Evolutionary conservation across 2,329 filamentous ascomycete genomes (phyloP).

Genomic region (Aspergillus jensenii): DNA sequence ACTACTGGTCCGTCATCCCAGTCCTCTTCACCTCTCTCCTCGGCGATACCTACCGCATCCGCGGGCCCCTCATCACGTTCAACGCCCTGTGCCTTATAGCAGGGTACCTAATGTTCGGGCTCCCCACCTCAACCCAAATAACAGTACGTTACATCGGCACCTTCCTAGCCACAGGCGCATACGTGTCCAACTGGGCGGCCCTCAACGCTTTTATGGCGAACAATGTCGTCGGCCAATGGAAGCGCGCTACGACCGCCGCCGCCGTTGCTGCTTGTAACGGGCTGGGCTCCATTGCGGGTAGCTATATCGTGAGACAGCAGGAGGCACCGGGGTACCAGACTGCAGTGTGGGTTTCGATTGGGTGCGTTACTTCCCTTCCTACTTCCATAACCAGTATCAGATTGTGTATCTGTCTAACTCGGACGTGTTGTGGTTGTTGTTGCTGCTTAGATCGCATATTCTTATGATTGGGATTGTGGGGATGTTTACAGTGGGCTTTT

Average conservation of each 20-base stretch:
- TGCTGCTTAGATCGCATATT: conserved; percentile 51
- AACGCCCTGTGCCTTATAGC: conserved; percentile 62
- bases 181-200: conserved; percentile 69
- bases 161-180: conserved; percentile 66
- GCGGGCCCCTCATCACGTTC: conserved; percentile 65
- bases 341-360: conserved; percentile 67
- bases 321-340: conserved; percentile 65
- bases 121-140: conserved; percentile 53
- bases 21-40: conserved; percentile 63
- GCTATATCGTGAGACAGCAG: conserved; percentile 61
- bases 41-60: conserved; percentile 60
- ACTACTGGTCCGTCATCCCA: conserved; percentile 66
- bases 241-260: conserved; percentile 61
- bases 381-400: neutral
- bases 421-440: no score
- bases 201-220: conserved; percentile 64
- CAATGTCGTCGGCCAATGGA: conserved; percentile 65
- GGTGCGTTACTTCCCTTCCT: conserved; percentile 27
- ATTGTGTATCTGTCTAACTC: neutral
- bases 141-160: conserved; percentile 64
- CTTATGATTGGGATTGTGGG: conserved; percentile 56
- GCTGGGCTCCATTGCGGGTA: conserved; percentile 64
- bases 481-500: conserved; percentile 56
- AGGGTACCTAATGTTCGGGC: conserved; percentile 66
- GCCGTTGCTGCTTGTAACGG: conserved; percentile 62